phyloP scores from a whole-genome alignment of 371 early-diverging fungal genomes.

The Apophysomyces variabilis region DNA sequence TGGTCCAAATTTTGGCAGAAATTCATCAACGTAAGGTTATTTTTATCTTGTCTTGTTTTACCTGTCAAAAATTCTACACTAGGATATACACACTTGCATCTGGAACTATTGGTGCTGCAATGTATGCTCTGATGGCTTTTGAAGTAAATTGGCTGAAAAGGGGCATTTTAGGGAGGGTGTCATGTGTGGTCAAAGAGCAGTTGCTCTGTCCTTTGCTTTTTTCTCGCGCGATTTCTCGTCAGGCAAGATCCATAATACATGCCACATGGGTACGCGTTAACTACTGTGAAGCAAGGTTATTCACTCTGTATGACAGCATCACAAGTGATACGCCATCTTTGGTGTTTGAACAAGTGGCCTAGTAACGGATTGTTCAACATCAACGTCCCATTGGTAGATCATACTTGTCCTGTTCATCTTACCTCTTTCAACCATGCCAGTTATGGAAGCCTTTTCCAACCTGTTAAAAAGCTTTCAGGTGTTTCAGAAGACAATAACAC shows the following conservation, averaged over 20 bases:
- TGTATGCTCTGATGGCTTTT: slow-evolving; percentile 24
- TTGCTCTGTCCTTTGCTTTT: slow-evolving; percentile 51
- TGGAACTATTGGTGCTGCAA: slow-evolving; percentile 51
- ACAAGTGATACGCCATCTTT: slow-evolving; percentile 39
- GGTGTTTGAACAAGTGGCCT: slow-evolving; percentile 38
- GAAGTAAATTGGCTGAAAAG: not conserved
- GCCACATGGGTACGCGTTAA: slow-evolving; percentile 33
- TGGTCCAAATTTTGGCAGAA: slow-evolving; percentile 51
- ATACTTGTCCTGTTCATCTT: slow-evolving; percentile 40
- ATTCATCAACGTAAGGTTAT: slow-evolving; percentile 37
- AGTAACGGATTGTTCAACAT: slow-evolving; percentile 41
- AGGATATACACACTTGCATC: slow-evolving; percentile 48
- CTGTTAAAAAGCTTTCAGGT: not conserved
- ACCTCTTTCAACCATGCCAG: slow-evolving; percentile 34
- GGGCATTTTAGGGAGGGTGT: slow-evolving; percentile 34
- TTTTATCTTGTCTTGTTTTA: not conserved
- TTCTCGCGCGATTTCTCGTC: slow-evolving; percentile 28
- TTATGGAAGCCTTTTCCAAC: slow-evolving; percentile 40
- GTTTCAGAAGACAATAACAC: not conserved
- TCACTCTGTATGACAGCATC: slow-evolving; percentile 21
- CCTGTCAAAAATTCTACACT: not conserved
- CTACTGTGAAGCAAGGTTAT: not conserved
- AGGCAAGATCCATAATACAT: slow-evolving; percentile 31
- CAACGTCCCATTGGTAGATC: slow-evolving; percentile 45
- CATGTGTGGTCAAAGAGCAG: slow-evolving; percentile 37